Conservation (phyloP, 169 alveolate genomes). For the Eimeria falciformis region DNA sequence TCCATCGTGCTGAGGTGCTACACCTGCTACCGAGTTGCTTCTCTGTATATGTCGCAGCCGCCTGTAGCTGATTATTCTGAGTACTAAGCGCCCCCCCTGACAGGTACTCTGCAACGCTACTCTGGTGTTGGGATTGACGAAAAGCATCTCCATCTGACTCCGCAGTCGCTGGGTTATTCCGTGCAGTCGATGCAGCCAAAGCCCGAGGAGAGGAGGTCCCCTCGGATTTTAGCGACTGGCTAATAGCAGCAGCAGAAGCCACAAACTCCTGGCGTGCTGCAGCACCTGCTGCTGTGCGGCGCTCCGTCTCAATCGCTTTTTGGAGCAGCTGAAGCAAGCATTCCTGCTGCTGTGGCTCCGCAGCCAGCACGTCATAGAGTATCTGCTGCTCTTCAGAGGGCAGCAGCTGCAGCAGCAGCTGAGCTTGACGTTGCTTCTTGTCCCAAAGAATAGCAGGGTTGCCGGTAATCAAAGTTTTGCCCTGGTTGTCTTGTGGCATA, state of each 20-base stretch:
- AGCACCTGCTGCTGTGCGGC: constrained; percentile 71
- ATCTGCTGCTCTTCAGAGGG: constrained; percentile 63
- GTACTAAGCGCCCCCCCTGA: background rate
- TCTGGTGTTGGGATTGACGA: background rate
- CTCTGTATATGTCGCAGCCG: background rate
- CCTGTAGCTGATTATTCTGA: constrained; percentile 9
- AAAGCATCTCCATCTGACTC: background rate
- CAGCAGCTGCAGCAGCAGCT: constrained; percentile 70
- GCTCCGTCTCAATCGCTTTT: constrained; percentile 29
- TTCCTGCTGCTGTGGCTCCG: constrained; percentile 48
- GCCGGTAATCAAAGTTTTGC: too few species aligned
- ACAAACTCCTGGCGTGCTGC: constrained; percentile 35
- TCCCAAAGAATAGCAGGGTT: too few species aligned
- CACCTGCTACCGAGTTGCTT: constrained; percentile 5
- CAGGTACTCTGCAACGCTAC: too few species aligned
- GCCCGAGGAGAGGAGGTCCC: constrained; percentile 38
- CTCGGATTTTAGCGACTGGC: constrained; percentile 35
- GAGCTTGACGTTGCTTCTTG: constrained; percentile 25
- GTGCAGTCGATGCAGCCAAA: constrained; percentile 21
- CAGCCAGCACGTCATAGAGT: constrained; percentile 42
- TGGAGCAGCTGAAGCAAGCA: constrained; percentile 38
- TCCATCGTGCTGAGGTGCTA: constrained; percentile 1
- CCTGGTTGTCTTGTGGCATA: too few species aligned
- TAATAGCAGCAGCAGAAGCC: constrained; percentile 48
- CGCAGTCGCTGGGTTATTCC: background rate